Percentiles rank a stretch among this genome's conserved stretches.
Evolutionary conservation across 352 stramenopile species (phyloP).

Genomic region (Phytophthora multivora): DNA sequence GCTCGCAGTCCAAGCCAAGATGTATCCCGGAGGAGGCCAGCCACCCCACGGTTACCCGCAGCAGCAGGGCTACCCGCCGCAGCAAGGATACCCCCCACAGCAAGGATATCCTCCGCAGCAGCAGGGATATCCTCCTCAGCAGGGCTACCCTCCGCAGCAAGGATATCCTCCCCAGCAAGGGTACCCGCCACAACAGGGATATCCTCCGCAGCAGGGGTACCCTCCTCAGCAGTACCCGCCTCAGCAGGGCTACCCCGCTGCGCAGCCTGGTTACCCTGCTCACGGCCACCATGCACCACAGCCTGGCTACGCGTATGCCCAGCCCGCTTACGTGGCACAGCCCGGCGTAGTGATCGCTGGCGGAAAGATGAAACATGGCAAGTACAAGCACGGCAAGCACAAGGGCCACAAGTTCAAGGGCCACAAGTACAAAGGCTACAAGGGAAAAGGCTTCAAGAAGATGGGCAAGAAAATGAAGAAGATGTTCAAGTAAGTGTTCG

Average conservation of each 20-base stretch:
- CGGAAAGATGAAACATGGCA: constrained; percentile 46
- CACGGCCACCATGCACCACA: constrained; percentile 38
- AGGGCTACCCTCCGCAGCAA: constrained; percentile 17
- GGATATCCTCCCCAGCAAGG: constrained; percentile 45
- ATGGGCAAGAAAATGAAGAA: constrained; percentile 56
- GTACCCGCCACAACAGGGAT: constrained; percentile 40
- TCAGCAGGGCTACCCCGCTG: constrained; percentile 29
- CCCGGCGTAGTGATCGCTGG: constrained; percentile 36
- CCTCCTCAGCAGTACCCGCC: constrained; percentile 28
- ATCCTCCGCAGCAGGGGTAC: constrained; percentile 40
- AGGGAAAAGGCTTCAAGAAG: constrained; percentile 44
- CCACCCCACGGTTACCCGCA: constrained; percentile 35
- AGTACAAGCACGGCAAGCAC: constrained; percentile 42
- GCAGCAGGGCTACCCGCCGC: constrained; percentile 41
- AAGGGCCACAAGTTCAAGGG: constrained; percentile 42
- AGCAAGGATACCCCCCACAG: constrained; percentile 39
- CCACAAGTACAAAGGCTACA: constrained; percentile 38
- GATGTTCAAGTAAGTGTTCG: constrained; percentile 41
- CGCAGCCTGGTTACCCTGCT: constrained; percentile 41
- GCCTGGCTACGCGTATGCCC: constrained; percentile 34
- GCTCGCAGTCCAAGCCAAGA: constrained; percentile 9
- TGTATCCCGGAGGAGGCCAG: constrained; percentile 33
- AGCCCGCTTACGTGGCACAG: constrained; percentile 44
- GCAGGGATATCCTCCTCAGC: constrained; percentile 18
- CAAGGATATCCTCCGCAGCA: constrained; percentile 44